Base-by-base conservation (phyloP, 1,284 basidiomycete species). In the Fomes fomentarius region DNA sequence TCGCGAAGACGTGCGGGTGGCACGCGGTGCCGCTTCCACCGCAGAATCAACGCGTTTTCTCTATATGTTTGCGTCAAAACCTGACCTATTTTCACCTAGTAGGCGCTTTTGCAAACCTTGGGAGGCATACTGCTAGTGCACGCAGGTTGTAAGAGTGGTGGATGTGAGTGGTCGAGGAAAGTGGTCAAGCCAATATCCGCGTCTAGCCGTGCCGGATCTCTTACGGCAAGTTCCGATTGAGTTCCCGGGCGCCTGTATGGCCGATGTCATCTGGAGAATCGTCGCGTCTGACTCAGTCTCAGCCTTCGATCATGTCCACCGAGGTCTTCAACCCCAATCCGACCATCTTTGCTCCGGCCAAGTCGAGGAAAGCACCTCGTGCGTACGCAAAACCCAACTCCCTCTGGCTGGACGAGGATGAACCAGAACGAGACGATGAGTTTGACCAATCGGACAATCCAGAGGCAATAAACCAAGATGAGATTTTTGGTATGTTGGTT, bases 381-480 rank as follows among this genome's bases (percentile, higher is more conserved):
- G 33, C 62, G 7, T 66, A 64, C 51, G 60, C 58, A 21, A 66
- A 63, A 28, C 54, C 58, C 1, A 62, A 67, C 26, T 72, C 70
- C 15, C 60, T 74, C 5, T 74, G 73, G 72, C 57, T 72, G 8
- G 66, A 72, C 24, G 66, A 69, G n/a, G 64, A 56, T 2, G 66
- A 68, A 26, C 55, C 50, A n/a, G 61, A 64, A n/a, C 63, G 64
- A 21, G 60, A 65, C 10, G 69, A 67, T 45, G 63, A 63, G 24
- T 64, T 59, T 35, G 62, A 66, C 45, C 60, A 66, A 44, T 62
- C 61, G 22, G 63, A 67, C 46, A 69, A 68, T 12, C 56, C 63
- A 9, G 79, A 81, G 64, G 73, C 74, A 33, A 82, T 83, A 52
- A 80, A 82, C 65, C 72, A 76, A 40, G 75, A 80, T 45, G 81